These are phyloP conservation scores for Phalaenopsis hybrid DNA, from an alignment of 116 monocot species.

Conservation along the genomic window DNA sequence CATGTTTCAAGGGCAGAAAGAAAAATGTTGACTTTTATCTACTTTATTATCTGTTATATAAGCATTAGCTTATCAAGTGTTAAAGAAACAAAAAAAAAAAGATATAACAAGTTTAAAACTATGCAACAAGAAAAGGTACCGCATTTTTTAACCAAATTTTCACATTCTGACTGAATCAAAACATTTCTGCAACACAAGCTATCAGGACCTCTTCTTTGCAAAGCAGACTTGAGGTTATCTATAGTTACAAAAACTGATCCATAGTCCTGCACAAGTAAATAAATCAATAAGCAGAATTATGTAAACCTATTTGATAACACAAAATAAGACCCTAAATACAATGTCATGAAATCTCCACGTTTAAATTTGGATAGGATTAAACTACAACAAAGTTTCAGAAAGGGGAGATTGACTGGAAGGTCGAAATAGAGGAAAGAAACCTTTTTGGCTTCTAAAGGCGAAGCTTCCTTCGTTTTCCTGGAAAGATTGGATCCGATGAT, in stretches of 20 bases:
- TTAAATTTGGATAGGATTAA: background rate
- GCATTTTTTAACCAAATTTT: background rate
- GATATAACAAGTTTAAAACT: background rate
- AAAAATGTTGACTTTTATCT: conserved; percentile 2
- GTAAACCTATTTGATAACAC: background rate
- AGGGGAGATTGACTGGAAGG: background rate
- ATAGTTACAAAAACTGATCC: conserved; percentile 11
- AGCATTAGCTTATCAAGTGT: background rate
- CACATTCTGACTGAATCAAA: conserved; percentile 22
- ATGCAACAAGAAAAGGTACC: conserved; percentile 9
- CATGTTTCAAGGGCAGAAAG: background rate
- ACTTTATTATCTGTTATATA: conserved; percentile 10
- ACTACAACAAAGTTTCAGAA: background rate
- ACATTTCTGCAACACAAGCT: conserved; percentile 37
- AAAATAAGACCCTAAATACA: background rate
- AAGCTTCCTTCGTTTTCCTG: background rate
- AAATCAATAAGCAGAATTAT: background rate
- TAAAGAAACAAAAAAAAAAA: background rate
- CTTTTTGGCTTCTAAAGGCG: background rate
- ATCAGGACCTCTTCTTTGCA: conserved; percentile 80
- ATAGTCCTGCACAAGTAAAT: conserved; percentile 20
- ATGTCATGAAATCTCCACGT: background rate
- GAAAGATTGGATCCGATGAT: conserved; percentile 10
- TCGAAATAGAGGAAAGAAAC: background rate
- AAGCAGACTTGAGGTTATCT: conserved; percentile 46